Conservation (phyloP, 768 basidiomycete species). For the Boletus vermiculosoides region DNA sequence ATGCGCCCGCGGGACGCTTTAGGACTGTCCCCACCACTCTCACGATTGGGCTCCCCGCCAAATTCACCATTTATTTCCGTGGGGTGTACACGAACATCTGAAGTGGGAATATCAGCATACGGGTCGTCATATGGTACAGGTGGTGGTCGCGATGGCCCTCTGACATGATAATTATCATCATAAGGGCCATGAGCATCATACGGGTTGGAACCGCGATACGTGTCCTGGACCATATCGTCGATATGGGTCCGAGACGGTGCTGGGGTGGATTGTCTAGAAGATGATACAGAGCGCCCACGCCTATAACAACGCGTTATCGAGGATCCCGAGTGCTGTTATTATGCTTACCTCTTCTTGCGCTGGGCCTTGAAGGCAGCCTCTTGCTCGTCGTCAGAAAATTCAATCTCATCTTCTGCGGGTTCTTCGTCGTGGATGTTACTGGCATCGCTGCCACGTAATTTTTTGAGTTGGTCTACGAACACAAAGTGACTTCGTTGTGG, state of each 20-base stretch:
- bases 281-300: slow-evolving; percentile 50
- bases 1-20: slow-evolving; percentile 19
- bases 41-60: slow-evolving; percentile 28
- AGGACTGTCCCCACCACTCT: slow-evolving; percentile 7
- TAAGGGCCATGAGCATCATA: slow-evolving; percentile 69
- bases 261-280: slow-evolving; percentile 58
- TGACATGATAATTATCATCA: slow-evolving; percentile 56
- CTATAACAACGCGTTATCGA: slow-evolving; percentile 32
- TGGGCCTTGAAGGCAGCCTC: slow-evolving; percentile 70
- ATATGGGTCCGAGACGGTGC: slow-evolving; percentile 52
- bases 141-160: slow-evolving; percentile 57
- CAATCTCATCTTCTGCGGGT: slow-evolving; percentile 82
- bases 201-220: slow-evolving; percentile 52
- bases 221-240: slow-evolving; percentile 50
- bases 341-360: slow-evolving; percentile 56
- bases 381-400: slow-evolving; percentile 94
- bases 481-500: slow-evolving; percentile 81
- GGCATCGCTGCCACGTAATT: slow-evolving; percentile 85
- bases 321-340: not conserved
- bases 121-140: slow-evolving; percentile 82
- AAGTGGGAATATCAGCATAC: slow-evolving; percentile 52
- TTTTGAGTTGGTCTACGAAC: slow-evolving; percentile 69
- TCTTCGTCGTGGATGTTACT: slow-evolving; percentile 96
- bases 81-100: slow-evolving; percentile 12
- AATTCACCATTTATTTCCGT: slow-evolving; percentile 1